phyloP scores from a whole-genome alignment of 176 grass and related monocot genomes.

The Sorghum bicolor region DNA sequence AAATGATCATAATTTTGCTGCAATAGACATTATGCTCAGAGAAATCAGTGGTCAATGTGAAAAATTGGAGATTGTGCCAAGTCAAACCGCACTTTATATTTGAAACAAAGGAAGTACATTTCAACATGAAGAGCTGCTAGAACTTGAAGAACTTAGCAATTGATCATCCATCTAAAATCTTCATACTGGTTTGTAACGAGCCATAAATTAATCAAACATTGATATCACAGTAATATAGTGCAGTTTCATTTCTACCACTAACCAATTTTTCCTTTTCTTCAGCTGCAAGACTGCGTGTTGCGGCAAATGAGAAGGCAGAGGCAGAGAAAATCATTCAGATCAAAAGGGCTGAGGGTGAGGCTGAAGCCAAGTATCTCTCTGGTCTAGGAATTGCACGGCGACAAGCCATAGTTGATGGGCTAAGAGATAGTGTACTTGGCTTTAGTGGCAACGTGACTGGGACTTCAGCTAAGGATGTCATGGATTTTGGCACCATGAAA shows the following conservation, averaged over 20 bases:
- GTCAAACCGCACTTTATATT: neutral
- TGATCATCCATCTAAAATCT: conserved; percentile 11
- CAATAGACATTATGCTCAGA: neutral
- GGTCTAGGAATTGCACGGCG: conserved; percentile 40
- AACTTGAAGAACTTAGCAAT: neutral
- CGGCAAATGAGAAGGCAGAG: conserved; percentile 48
- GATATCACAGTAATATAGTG: neutral
- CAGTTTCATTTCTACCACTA: neutral
- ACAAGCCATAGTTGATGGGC: conserved; percentile 48
- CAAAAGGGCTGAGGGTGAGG: conserved; percentile 51
- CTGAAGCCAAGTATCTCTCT: conserved; percentile 42
- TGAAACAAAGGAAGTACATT: neutral
- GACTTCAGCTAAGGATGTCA: conserved; percentile 50
- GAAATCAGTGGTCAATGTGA: neutral
- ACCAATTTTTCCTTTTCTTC: conserved; percentile 16
- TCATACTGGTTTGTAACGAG: neutral
- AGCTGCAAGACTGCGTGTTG: conserved; percentile 44
- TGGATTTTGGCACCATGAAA: conserved; percentile 53
- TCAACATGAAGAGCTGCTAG: neutral
- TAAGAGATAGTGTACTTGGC: conserved; percentile 42
- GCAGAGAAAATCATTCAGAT: conserved; percentile 56
- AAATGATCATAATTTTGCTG: neutral
- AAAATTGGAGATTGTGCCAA: neutral
- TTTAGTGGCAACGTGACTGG: conserved; percentile 41
- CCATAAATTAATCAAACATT: neutral